Conservation (phyloP, 2,329 filamentous ascomycete genomes). For the Botrytis byssoidea region DNA sequence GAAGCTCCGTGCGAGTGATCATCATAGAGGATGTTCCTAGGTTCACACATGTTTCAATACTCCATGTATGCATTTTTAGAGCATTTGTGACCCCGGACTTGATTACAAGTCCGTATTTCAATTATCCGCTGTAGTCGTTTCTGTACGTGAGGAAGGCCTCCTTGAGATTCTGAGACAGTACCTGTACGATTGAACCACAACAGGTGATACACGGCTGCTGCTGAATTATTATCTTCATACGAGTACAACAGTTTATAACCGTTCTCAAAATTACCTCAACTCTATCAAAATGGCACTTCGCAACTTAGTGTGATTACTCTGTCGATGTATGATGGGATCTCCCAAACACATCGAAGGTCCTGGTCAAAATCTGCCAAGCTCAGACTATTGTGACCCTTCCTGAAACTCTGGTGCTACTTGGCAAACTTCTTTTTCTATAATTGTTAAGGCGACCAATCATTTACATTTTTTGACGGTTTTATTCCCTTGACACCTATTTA, state of each 20-base stretch:
- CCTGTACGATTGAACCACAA: too few relatives aligned
- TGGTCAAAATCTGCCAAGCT: neutral
- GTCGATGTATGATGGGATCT: neutral
- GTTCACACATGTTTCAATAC: neutral
- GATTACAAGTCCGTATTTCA: neutral
- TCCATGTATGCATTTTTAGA: neutral
- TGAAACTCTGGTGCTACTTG: conserved; percentile 2
- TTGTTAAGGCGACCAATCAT: conserved; percentile 1
- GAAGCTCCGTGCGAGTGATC: neutral
- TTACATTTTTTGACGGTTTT: too few relatives aligned
- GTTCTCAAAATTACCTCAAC: neutral
- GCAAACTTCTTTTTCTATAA: neutral
- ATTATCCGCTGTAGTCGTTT: neutral
- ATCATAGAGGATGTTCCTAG: neutral
- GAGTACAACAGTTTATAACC: too few relatives aligned
- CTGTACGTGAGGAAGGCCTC: neutral
- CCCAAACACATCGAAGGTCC: neutral
- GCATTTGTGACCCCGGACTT: neutral
- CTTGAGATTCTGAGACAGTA: neutral
- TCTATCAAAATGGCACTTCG: neutral
- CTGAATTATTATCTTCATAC: neutral
- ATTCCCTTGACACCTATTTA: neutral
- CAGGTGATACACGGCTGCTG: neutral
- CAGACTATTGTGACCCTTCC: neutral
- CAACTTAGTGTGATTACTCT: neutral